A percentile compares a stretch with the other conserved stretches of the same genome.
phyloP scores from a whole-genome alignment of 768 basidiomycete genomes.

The Lentinula sp. region DNA sequence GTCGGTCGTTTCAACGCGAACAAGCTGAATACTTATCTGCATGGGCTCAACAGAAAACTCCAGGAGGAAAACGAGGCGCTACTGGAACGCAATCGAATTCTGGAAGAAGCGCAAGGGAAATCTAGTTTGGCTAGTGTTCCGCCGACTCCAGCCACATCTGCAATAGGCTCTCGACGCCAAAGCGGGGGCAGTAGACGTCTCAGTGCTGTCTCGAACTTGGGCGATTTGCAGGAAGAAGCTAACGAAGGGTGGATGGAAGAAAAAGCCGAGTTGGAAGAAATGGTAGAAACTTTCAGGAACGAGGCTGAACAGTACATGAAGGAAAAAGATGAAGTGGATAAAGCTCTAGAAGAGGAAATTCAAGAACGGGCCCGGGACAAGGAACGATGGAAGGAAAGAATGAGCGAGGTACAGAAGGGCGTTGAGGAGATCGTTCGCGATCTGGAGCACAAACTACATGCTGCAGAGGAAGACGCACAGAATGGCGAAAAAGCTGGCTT shows the following conservation, averaged over 20 bases:
- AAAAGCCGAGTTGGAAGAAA: slow-evolving; percentile 36
- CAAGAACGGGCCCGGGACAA: slow-evolving; percentile 59
- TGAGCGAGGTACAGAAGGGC: slow-evolving; percentile 65
- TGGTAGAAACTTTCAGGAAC: slow-evolving; percentile 42
- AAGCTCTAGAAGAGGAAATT: slow-evolving; percentile 47
- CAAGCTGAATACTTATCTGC: slow-evolving; percentile 82
- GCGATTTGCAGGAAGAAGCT: slow-evolving; percentile 59
- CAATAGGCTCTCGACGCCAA: slow-evolving; percentile 24
- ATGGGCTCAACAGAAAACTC: slow-evolving; percentile 75
- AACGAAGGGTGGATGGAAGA: slow-evolving; percentile 72
- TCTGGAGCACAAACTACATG: slow-evolving; percentile 49
- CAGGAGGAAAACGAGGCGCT: slow-evolving; percentile 82
- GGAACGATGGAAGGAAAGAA: slow-evolving; percentile 63
- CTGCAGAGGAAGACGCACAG: slow-evolving; percentile 42
- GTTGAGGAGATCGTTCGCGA: slow-evolving; percentile 63
- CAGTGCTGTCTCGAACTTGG: slow-evolving; percentile 49
- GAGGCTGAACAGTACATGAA: slow-evolving; percentile 38
- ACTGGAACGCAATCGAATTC: slow-evolving; percentile 41
- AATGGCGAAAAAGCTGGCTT: slow-evolving; percentile 31
- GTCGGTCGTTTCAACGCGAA: slow-evolving; percentile 78
- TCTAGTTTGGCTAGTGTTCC: slow-evolving; percentile 18
- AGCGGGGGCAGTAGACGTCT: slow-evolving; percentile 38
- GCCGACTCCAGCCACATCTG: slow-evolving; percentile 17
- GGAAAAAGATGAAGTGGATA: slow-evolving; percentile 41
- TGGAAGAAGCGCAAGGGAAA: slow-evolving; percentile 44